These are phyloP conservation scores for Mrakia blollopis DNA, from an alignment of 768 basidiomycete species.

Conservation along the genomic window DNA sequence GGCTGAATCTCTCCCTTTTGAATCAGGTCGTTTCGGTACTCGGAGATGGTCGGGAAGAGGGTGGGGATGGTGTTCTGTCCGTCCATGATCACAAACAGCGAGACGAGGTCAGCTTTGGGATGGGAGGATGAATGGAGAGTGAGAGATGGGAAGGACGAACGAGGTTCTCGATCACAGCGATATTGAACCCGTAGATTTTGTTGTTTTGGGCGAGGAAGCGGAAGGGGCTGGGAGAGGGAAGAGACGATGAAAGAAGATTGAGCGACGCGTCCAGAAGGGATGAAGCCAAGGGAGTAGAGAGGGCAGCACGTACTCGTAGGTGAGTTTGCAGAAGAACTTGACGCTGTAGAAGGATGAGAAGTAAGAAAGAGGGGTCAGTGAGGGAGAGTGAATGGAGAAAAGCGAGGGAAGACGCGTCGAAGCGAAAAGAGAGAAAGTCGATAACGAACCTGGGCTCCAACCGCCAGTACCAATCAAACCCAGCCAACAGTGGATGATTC, in stretches of 20 bases:
- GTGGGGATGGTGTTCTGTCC: slow-evolving; percentile 27
- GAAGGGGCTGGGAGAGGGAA: slow-evolving; percentile 23
- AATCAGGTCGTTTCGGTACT: slow-evolving; percentile 18
- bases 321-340: slow-evolving; percentile 28
- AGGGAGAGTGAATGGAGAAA: neutral
- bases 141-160: neutral
- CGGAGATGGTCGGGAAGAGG: slow-evolving; percentile 6
- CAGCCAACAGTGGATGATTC: slow-evolving; percentile 18
- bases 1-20: slow-evolving; percentile 7
- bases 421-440: neutral
- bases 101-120: neutral
- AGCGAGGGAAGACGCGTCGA: neutral
- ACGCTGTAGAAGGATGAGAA: neutral
- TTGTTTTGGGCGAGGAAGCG: slow-evolving; percentile 25
- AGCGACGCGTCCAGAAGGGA: neutral
- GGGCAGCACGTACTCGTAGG: slow-evolving; percentile 8
- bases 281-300: neutral
- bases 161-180: slow-evolving; percentile 24
- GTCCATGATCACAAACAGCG: neutral
- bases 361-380: neutral
- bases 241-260: neutral
- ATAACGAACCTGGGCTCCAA: slow-evolving; percentile 24
- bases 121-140: neutral
- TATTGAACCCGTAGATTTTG: slow-evolving; percentile 31
- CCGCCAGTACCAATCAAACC: slow-evolving; percentile 29